Base-by-base conservation (phyloP, 2,329 filamentous ascomycete species). In the Claviceps capensis region DNA sequence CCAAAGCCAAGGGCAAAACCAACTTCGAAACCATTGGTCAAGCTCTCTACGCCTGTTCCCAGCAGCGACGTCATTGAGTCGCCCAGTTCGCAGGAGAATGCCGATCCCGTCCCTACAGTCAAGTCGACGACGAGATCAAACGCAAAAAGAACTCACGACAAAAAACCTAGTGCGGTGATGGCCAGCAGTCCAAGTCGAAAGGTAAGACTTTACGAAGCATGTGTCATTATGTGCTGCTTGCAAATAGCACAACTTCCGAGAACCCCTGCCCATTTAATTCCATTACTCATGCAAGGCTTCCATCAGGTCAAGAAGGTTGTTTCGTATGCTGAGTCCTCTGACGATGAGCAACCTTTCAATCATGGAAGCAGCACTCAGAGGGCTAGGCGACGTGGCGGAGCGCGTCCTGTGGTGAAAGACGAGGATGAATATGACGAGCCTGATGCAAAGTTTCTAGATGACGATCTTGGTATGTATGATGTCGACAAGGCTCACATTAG, bases 261-360 rank as follows among this genome's bases (percentile, higher is more conserved):
- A 34, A 34, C 30, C 9, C 9, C 30, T 34, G 3, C 4, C 30
- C 3, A 11, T 2, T 37, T n/a, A 3, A n/a, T 23, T 23, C 6
- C 14, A 26, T 26, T 40, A n/a, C 47, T 48, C 6, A 48, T 41
- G 22, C 37, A 19, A 40, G 4, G 11, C 4, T 2, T 48, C n/a
- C 17, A 26, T 1, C 50, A 80, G 77, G 66, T 64, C 3, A 79
- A 73, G 59, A 81, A 78, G 62, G 65, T 66, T 0, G 77, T 93
- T 58, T 93, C 78, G 64, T 97, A 97, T 65, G 83, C 85, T 57
- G 90, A 96, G 62, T 89, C 87, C 1, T 88, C 87, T 45, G 85
- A 87, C 51, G 85, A 88, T 50, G 83, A 87, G 13, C 84, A 90
- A 45, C 79, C 86, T 0, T 85, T 90, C 62, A 65, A 68, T 2